Evolutionary conservation across 2,329 filamentous ascomycete genomes (phyloP).

Genomic region (Ophiostoma piceae): DNA sequence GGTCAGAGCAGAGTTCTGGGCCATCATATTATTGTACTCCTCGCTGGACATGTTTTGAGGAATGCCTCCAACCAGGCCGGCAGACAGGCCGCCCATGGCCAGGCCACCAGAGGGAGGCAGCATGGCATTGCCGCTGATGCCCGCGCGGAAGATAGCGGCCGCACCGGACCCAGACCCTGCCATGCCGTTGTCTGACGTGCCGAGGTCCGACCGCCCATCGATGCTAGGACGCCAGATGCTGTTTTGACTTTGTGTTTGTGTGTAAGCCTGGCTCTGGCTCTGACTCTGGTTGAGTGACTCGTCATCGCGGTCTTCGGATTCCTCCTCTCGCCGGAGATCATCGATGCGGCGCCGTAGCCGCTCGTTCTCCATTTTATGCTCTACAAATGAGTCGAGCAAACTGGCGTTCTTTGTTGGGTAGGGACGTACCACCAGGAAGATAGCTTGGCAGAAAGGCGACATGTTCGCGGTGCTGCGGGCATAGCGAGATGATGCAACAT

Average conservation of each 20-base stretch:
- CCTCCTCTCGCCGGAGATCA: conserved; percentile 79
- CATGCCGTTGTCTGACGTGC: conserved; percentile 41
- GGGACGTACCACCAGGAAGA: conserved; percentile 88
- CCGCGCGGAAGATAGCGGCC: conserved; percentile 22
- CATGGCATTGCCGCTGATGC: conserved; percentile 18
- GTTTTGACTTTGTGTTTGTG: conserved; percentile 33
- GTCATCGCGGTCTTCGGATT: conserved; percentile 66
- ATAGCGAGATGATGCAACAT: conserved; percentile 67
- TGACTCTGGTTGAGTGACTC: conserved; percentile 55
- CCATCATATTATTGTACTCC: not conserved
- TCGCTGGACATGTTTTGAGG: not conserved
- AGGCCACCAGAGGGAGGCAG: conserved; percentile 16
- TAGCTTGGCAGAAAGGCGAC: conserved; percentile 72
- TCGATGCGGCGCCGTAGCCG: conserved; percentile 76
- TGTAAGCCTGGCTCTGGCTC: conserved; percentile 45
- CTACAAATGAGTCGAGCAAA: conserved; percentile 84
- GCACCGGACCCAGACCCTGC: conserved; percentile 19
- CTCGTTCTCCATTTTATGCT: conserved; percentile 96
- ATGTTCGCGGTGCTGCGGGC: conserved; percentile 59
- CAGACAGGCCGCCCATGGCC: not conserved
- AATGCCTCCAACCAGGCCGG: not conserved
- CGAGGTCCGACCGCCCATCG: conserved; percentile 42
- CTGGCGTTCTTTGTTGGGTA: conserved; percentile 85
- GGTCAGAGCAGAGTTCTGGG: conserved; percentile 61
- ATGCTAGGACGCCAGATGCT: conserved; percentile 22